Base-by-base conservation (phyloP, 192 early-diverging fungal species). In the Coemansia sp. region DNA sequence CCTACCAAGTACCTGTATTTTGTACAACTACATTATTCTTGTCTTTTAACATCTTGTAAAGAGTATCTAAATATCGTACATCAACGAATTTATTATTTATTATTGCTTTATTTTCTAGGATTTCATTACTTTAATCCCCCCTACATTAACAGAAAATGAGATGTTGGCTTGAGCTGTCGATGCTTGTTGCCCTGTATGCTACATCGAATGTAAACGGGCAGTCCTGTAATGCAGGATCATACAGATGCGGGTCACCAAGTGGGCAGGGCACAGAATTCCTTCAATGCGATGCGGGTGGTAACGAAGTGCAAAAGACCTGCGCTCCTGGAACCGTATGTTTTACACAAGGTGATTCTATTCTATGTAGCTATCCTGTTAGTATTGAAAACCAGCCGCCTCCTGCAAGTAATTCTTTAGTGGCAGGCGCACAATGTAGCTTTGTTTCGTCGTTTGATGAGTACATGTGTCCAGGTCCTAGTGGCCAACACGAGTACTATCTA, bases 301-400 rank as follows among this genome's bases (percentile, higher is more conserved):
- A 21, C 2, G 72, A 80, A 32, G 50, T 80, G 0, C 68, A 67
- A 51, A 71, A 65, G 44, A 52, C 68, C 0, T 80, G 78, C 32
- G 78, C 62, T 12, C 78, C 78, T 16, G 78, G 78, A 21, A 80
- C 78, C 3, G 68, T 74, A 0, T 80, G 78, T 51, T 80, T 66
- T 41, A 56, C 72, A n/a, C 68, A 74, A 22, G 78, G 78, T 24
- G 58, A 44, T 53, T 62, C 68, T 12, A 80, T 80, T 51, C 49
- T 80, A 25, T 80, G 78, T 51, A 63, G 68, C 54, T 74, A 64
- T 19, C 65, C 77, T 0, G 62, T 74, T 12, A 55, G 60, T 47
- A 52, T 66, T 5, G 67, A 67, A 5, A 73, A 56, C 49, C 59
- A 66, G 38, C 65, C 59, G 7, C 32, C 63, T 5, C 67, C 68